Evolutionary conservation across 2,329 filamentous ascomycete genomes (phyloP).

Genomic region (Scedosporium apiospermum): DNA sequence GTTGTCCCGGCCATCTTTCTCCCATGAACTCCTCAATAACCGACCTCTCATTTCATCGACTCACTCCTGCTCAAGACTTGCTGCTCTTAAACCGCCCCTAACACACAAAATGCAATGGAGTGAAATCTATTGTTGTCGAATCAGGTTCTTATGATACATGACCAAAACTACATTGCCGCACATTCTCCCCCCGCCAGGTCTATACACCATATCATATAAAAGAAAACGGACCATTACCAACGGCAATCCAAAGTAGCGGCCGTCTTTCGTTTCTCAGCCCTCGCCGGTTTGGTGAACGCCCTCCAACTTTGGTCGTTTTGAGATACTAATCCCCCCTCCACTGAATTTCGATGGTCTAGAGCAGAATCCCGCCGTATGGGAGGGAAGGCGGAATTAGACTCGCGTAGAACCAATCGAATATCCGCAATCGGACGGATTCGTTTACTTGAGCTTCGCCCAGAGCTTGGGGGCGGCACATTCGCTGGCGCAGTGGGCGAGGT

Average conservation of each 20-base stretch:
- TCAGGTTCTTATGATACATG: constrained; percentile 12
- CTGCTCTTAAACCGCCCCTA: not conserved
- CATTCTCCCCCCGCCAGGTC: not conserved
- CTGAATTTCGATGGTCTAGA: not conserved
- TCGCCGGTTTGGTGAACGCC: not conserved
- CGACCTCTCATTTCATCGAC: too few relatives aligned
- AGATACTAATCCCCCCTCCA: too few relatives aligned
- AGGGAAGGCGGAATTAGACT: not conserved
- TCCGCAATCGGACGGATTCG: not conserved
- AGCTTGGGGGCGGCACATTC: constrained; percentile 94
- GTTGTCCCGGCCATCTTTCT: too few relatives aligned
- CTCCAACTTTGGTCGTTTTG: not conserved
- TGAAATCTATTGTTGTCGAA: constrained; percentile 14
- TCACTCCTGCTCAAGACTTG: not conserved
- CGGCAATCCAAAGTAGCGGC: not conserved
- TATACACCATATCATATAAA: constrained; percentile 4
- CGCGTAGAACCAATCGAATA: not conserved
- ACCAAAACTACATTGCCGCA: constrained; percentile 9
- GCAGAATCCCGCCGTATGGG: not conserved
- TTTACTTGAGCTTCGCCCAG: constrained; percentile 85
- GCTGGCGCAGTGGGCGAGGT: constrained; percentile 91
- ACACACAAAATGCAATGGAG: not conserved
- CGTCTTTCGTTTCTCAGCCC: not conserved
- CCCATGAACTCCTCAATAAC: too few relatives aligned
- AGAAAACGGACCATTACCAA: not conserved